Evolutionary conservation across 441 rosid genomes (phyloP), one percentile per base, ranked within the genome.

Genomic region (Melastoma candidum): DNA sequence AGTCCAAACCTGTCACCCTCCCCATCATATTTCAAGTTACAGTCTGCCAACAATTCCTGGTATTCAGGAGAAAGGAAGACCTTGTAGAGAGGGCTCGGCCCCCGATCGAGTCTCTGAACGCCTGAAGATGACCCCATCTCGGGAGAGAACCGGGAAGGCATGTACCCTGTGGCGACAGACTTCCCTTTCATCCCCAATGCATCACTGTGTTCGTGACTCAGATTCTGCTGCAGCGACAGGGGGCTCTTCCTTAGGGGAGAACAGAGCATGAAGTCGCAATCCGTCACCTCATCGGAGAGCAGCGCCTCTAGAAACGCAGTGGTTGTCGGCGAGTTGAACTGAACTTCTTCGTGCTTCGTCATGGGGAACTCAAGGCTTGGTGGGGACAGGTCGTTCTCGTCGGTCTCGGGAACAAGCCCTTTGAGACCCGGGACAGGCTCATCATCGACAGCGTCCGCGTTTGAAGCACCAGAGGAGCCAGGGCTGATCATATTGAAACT

Each of bases 201-300:
- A 44, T 59, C 52, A 54, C 49, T 66, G 56, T 54, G 53, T 2
- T 36, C 41, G 8, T 4, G 41, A 36, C 41, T 36, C 41, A 9
- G 8, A 36, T 36, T 36, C 7, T 64, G 9, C 36, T 57, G 78
- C 1, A 77, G 71, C 0, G 77, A 70, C 1, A 74, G 66, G 14
- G 69, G 58, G 61, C 8, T 45, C 39, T 0, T 77, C 61, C 82
- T 67, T n/a, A 66, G 77, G 0, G 85, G 85, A 46, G 90, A 82
- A 1, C 72, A 72, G 12, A 82, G 59, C 90, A 76, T 82, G 82
- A 75, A 77, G 54, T 79, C 83, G 2, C 67, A 50, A 39, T 77
- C 90, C 3, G 41, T 9, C 41, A 79, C 54, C n/a, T 79, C 67
- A 52, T 82, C 84, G 4, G 85, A 60, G 64, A 79, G 74, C 25